Evolutionary conservation across 1,284 basidiomycete genomes (phyloP).

Genomic region (Cerrena zonata): DNA sequence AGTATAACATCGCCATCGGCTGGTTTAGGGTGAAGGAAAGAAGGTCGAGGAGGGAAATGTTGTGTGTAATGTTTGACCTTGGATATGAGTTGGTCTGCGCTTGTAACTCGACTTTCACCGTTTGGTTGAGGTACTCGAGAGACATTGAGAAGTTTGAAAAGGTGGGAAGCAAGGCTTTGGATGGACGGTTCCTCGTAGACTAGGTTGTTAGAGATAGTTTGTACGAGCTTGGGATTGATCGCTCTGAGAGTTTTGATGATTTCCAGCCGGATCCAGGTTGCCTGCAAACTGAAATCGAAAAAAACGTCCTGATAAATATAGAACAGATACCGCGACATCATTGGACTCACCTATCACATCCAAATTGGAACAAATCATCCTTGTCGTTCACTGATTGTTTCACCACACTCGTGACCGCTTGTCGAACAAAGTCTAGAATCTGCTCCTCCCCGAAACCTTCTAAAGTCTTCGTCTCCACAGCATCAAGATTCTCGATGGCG

Average conservation of each 20-base stretch:
- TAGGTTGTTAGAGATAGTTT: conserved; percentile 21
- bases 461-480: conserved; percentile 11
- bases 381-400: conserved; percentile 14
- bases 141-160: background rate
- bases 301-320: conserved; percentile 21
- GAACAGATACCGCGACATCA: background rate
- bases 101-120: background rate
- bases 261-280: conserved; percentile 33
- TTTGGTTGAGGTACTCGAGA: background rate
- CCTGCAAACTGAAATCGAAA: conserved; percentile 26
- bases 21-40: background rate
- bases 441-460: conserved; percentile 8
- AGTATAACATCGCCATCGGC: conserved; percentile 7
- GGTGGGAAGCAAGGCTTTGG: background rate
- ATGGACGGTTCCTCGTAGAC: conserved; percentile 29
- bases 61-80: conserved; percentile 17
- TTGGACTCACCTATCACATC: conserved; percentile 30
- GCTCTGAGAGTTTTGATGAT: conserved; percentile 22
- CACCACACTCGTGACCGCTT: conserved; percentile 17
- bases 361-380: conserved; percentile 32
- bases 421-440: conserved; percentile 16
- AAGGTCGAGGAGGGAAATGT: conserved; percentile 17
- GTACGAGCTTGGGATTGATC: conserved; percentile 12
- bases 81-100: conserved; percentile 8
- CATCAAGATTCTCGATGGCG: conserved; percentile 12